Conservation (phyloP, 1,284 basidiomycete species). For the Trichosporon sp. region DNA sequence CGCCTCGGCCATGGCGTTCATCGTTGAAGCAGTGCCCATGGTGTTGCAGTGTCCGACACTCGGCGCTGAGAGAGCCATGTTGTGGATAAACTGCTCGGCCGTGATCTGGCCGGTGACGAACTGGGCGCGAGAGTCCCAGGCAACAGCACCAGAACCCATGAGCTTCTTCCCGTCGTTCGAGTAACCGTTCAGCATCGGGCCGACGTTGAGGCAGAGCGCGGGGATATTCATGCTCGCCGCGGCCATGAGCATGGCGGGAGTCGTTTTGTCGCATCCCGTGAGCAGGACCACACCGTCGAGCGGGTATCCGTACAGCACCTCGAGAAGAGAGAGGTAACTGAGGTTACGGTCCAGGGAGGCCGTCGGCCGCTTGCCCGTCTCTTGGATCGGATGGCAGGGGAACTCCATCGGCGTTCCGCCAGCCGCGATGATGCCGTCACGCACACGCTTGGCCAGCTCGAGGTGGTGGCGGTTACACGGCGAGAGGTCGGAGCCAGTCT, state of each 20-base stretch:
- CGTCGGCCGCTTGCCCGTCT: slow-evolving; percentile 56
- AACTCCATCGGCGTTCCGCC: slow-evolving; percentile 57
- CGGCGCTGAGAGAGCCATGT: slow-evolving; percentile 50
- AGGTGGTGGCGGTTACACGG: slow-evolving; percentile 55
- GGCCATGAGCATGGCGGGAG: slow-evolving; percentile 49
- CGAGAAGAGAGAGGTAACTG: slow-evolving; percentile 53
- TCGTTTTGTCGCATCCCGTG: slow-evolving; percentile 60
- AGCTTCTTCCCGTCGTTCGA: slow-evolving; percentile 45
- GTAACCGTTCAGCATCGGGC: slow-evolving; percentile 55
- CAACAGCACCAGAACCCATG: slow-evolving; percentile 54
- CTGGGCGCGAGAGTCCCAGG: slow-evolving; percentile 51
- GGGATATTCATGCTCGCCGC: slow-evolving; percentile 54
- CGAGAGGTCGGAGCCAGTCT: slow-evolving; percentile 48
- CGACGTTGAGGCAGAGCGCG: slow-evolving; percentile 50
- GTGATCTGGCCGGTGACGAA: slow-evolving; percentile 49
- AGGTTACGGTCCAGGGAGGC: slow-evolving; percentile 55
- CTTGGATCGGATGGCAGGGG: slow-evolving; percentile 57
- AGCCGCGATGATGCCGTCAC: slow-evolving; percentile 55
- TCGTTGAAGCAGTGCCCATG: slow-evolving; percentile 62
- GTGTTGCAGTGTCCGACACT: slow-evolving; percentile 55
- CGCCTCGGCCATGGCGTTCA: slow-evolving; percentile 86
- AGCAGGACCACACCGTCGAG: slow-evolving; percentile 55
- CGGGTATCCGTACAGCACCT: slow-evolving; percentile 55
- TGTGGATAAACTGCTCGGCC: slow-evolving; percentile 47
- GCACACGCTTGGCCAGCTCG: slow-evolving; percentile 54